These are phyloP conservation scores for Gentiana dahurica DNA, from an alignment of 257 asterid genomes.

Conservation along the genomic window DNA sequence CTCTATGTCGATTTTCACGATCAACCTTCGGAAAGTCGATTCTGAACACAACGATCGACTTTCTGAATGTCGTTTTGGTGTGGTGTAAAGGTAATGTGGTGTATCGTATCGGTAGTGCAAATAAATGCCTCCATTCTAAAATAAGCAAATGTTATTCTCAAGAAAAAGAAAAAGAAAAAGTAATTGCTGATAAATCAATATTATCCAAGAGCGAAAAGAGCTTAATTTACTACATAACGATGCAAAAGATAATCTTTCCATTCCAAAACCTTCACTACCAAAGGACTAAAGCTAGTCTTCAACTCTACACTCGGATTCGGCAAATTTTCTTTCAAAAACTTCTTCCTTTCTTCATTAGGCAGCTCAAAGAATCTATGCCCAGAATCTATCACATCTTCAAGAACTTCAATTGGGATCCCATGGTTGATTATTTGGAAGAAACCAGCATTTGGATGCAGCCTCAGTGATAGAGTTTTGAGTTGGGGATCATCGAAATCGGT, in stretches of 20 bases:
- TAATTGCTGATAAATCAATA: background rate
- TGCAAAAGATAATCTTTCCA: slow-evolving; percentile 53
- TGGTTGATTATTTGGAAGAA: slow-evolving; percentile 41
- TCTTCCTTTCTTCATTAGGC: slow-evolving; percentile 41
- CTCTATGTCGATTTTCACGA: too few species aligned
- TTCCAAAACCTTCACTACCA: slow-evolving; percentile 32
- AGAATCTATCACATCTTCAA: slow-evolving; percentile 30
- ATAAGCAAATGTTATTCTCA: too few species aligned
- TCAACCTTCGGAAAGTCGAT: too few species aligned
- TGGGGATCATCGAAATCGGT: slow-evolving; percentile 24
- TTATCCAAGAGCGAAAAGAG: background rate
- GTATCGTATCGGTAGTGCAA: too few species aligned
- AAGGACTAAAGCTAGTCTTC: slow-evolving; percentile 38
- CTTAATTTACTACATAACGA: slow-evolving; percentile 16
- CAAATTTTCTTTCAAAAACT: slow-evolving; percentile 36
- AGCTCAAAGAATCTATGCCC: slow-evolving; percentile 30
- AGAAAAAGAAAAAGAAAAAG: too few species aligned
- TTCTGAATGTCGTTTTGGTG: too few species aligned
- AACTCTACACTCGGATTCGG: slow-evolving; percentile 30
- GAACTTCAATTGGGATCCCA: slow-evolving; percentile 35
- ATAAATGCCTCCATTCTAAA: too few species aligned
- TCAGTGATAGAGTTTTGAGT: slow-evolving; percentile 23
- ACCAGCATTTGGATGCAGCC: slow-evolving; percentile 36
- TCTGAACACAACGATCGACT: too few species aligned
- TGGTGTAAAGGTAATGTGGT: too few species aligned